Base-by-base conservation (phyloP, 441 rosid genomes). In the Flueggea neowawraea region DNA sequence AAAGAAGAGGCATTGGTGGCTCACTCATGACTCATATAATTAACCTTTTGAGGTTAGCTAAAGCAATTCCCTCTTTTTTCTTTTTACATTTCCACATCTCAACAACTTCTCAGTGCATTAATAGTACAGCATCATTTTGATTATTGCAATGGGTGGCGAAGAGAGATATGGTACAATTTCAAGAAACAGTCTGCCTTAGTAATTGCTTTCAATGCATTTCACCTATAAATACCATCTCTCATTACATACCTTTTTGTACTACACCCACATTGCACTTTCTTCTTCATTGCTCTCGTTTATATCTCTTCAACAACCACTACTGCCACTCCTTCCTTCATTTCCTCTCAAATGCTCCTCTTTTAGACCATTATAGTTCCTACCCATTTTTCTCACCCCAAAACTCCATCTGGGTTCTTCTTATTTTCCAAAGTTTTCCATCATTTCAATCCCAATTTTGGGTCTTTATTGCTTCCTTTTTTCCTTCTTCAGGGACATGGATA, bases 141-240 rank as follows among this genome's bases (percentile, higher is more conserved):
- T 54, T 32, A 70, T 39, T 66, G 52, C 55, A 55, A 41, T 62
- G 68, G 51, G 59, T 10, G 57, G 50, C 67, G 57, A 22, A 31
- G 54, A 28, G 54, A 45, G 56, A 58, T 63, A 58, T 75, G 76
- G 67, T 43, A 70, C 67, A 51, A 57, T 74, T 76, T 73, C 73
- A 72, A 76, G 62, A 55, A 60, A 74, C 90, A 82, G 84, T 84
- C 88, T 84, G 72, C 91, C 73, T 73, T 69, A 69, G 58, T 88
- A 62, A 83, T 75, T 84, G 80, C 87, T 45, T 53, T 48, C 82
- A 14, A 39, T 75, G 60, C 60, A 44, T 58, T 69, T 75, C 85
- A 80, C 80, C 96, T 90, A 87, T 86, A 82, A 76, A 79, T 78
- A 77, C 65, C 69, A 55, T 75, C 69, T 77, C 69, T 65, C 74